phyloP scores from a whole-genome alignment of 805 yeast genomes.

The Starmera quercuum region DNA sequence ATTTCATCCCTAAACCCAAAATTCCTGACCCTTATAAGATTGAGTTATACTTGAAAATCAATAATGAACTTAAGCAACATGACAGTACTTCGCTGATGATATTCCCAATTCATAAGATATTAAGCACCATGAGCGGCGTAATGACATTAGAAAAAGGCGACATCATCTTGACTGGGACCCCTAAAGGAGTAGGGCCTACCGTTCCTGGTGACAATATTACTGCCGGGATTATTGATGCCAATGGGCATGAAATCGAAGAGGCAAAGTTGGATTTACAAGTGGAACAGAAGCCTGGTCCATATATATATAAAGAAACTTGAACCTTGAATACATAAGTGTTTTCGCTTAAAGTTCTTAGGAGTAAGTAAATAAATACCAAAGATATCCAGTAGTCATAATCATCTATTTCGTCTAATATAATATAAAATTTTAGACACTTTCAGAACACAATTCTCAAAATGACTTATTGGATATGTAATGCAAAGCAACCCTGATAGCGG shows the following conservation, averaged over 20 bases:
- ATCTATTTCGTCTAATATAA: too few species aligned
- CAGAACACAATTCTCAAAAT: too few species aligned
- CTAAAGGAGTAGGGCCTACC: conserved; percentile 90
- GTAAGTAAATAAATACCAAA: too few species aligned
- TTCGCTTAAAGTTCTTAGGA: too few species aligned
- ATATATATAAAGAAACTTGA: conserved; percentile 38
- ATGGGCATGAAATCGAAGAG: conserved; percentile 48
- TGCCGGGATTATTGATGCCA: conserved; percentile 47
- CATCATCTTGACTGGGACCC: conserved; percentile 90
- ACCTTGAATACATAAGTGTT: conserved; percentile 4
- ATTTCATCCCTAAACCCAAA: conserved; percentile 53
- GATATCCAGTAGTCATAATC: too few species aligned
- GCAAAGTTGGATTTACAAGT: conserved; percentile 25
- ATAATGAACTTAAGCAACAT: conserved; percentile 62
- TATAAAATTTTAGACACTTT: too few species aligned
- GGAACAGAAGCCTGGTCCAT: conserved; percentile 51
- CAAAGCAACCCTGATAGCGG: too few species aligned
- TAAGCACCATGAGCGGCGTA: conserved; percentile 74
- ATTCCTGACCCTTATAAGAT: conserved; percentile 74
- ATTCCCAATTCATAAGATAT: conserved; percentile 74
- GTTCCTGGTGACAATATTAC: conserved; percentile 70
- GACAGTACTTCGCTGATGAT: conserved; percentile 81
- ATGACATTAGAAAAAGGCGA: conserved; percentile 93
- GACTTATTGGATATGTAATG: too few species aligned
- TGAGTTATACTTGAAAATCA: conserved; percentile 54